Evolutionary conservation across 1,284 basidiomycete genomes (phyloP), one percentile per base, ranked within the genome.

Genomic region (Ganoderma multipileum): DNA sequence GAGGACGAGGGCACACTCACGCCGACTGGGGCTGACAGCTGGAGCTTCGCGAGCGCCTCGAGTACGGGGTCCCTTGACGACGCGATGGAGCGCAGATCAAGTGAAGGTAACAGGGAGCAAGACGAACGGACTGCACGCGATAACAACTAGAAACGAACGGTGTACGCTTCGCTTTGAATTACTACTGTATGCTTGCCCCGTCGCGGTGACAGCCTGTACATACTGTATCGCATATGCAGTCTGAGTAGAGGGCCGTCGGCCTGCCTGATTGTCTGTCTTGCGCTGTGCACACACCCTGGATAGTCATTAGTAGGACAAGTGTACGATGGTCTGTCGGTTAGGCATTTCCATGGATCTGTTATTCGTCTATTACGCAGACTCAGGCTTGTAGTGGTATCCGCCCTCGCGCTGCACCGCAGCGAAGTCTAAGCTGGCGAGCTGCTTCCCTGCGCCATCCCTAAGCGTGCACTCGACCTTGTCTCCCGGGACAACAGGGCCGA

Each of bases 401-500:
- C 91, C 92, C 65, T 87, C 79, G 67, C 95, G 84, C 68, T 89
- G 83, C 18, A 89, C 83, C 1, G 89, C 91, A 28, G 85, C 84
- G 75, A 96, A 92, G 70, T 87, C 84, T 61, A 96, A 85, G 68
- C 85, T 83, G 63, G 89, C 84, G 39, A 95, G 81, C 68, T 89
- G 79, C 66, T 89, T 86, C 58, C 92, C 88, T 0, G 84, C 82
- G 2, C 85, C 76, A 66, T 90, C 88, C 11, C 87, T 83, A n/a
- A 98, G 80, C 3, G 87, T 83, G 70, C 95, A 97, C 69, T 89
- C 87, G 69, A 99, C 87, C 44, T 85, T 86, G 80, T 99, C 95
- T 0, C 95, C 95, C 1, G 91, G 85, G 1, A 80, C 75, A 66
- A 99, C 80, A 4, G 90, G 89, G 16, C 96, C 95, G 1, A 99